phyloP scores from a whole-genome alignment of 2,329 filamentous ascomycete genomes.

The Cytospora leucostoma region DNA sequence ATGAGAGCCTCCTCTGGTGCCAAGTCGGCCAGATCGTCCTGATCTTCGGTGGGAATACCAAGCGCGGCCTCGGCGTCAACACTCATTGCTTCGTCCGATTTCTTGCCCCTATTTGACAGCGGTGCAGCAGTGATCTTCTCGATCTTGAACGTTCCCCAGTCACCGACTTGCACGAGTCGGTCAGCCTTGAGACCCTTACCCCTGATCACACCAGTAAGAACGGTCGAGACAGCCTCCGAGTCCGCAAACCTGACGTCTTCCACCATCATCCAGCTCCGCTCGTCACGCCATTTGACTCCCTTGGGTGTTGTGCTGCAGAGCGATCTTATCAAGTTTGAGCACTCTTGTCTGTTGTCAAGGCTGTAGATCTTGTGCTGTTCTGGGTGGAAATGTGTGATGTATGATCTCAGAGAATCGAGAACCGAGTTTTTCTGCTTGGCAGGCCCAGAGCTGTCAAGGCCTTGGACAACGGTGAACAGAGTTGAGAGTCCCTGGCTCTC shows the following conservation, averaged over 20 bases:
- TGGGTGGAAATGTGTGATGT: constrained; percentile 92
- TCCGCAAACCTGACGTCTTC: constrained; percentile 77
- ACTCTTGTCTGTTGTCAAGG: constrained; percentile 86
- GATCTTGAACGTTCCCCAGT: constrained; percentile 93
- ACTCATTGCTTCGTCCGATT: constrained; percentile 64
- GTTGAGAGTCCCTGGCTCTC: constrained; percentile 95
- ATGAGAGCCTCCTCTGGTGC: constrained; percentile 85
- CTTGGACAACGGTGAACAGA: constrained; percentile 81
- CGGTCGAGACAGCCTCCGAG: constrained; percentile 60
- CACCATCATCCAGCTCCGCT: constrained; percentile 91
- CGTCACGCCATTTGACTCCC: constrained; percentile 92
- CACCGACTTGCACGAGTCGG: constrained; percentile 84
- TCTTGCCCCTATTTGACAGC: constrained; percentile 60
- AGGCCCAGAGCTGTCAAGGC: constrained; percentile 75
- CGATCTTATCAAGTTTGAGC: constrained; percentile 84
- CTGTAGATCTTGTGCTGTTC: constrained; percentile 88
- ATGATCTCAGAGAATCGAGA: constrained; percentile 82
- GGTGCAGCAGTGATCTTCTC: constrained; percentile 83
- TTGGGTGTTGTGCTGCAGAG: constrained; percentile 91
- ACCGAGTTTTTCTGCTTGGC: constrained; percentile 77
- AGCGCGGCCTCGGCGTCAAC: constrained; percentile 67
- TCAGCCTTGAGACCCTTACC: constrained; percentile 88
- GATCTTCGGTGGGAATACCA: constrained; percentile 73
- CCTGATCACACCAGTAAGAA: constrained; percentile 82
- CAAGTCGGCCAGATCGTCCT: constrained; percentile 78